Evolutionary conservation across 78 protist species (phyloP).

Genomic region (Dictyostelium firmibasis): DNA sequence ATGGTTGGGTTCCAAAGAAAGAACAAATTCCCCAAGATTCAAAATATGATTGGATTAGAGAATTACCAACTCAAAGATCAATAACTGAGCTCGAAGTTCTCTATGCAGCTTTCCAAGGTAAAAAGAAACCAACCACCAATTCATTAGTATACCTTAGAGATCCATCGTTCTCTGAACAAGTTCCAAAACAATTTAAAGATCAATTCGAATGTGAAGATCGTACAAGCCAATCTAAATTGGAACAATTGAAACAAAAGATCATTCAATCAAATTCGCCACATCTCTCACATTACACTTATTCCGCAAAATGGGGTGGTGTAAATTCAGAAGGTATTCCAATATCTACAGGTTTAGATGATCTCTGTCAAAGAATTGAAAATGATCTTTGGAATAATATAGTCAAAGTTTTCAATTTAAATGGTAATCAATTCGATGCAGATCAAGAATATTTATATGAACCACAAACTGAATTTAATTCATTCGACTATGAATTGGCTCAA

Average conservation of each 20-base stretch:
- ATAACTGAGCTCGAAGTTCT: conserved; percentile 88
- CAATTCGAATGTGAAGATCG: conserved; percentile 30
- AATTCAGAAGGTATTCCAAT: conserved; percentile 23
- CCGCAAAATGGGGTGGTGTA: conserved; percentile 50
- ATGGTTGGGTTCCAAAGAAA: conserved; percentile 82
- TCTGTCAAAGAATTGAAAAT: conserved; percentile 25
- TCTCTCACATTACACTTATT: conserved; percentile 5
- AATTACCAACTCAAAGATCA: conserved; percentile 56
- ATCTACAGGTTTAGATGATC: conserved; percentile 32
- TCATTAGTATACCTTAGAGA: conserved; percentile 80
- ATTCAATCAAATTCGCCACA: neutral
- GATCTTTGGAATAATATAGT: conserved; percentile 71
- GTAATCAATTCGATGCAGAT: neutral
- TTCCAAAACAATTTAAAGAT: conserved; percentile 46
- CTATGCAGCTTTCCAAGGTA: conserved; percentile 26
- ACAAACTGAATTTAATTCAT: conserved; percentile 8
- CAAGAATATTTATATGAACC: neutral
- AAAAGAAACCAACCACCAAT: neutral
- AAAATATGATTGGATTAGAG: conserved; percentile 68
- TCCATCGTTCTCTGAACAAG: neutral
- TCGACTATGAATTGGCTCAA: neutral
- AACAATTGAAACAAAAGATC: conserved; percentile 4
- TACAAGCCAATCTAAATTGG: neutral
- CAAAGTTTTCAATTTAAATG: conserved; percentile 8
- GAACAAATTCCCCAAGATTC: conserved; percentile 22